These are phyloP conservation scores for Aspergillus luchuensis DNA, from an alignment of 2,329 filamentous ascomycete genomes.

Conservation along the genomic window DNA sequence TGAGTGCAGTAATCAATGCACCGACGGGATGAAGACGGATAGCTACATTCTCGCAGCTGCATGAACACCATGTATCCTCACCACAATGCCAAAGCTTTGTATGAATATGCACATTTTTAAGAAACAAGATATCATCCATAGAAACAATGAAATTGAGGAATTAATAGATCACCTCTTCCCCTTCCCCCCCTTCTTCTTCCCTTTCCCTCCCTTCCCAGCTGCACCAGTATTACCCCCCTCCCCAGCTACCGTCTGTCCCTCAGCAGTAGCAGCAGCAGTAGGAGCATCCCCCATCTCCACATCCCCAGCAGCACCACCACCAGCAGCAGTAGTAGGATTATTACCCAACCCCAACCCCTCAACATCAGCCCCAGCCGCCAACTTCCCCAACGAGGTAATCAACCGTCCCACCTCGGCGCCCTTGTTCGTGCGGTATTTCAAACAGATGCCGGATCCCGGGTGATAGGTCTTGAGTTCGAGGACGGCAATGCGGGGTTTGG, in stretches of 20 bases:
- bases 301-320: conserved; percentile 21
- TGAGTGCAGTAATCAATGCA: no score
- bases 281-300: conserved; percentile 38
- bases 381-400: conserved; percentile 71
- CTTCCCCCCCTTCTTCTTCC: conserved; percentile 69
- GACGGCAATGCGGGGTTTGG: conserved; percentile 57
- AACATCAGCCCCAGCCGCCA: conserved; percentile 70
- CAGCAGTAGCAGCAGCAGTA: conserved; percentile 16
- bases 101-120: not conserved
- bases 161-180: conserved; percentile 62
- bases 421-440: conserved; percentile 92
- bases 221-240: conserved; percentile 21
- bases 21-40: no score
- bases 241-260: conserved; percentile 29
- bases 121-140: no score
- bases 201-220: conserved; percentile 31
- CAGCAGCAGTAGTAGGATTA: conserved; percentile 28
- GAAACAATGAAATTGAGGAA: no score
- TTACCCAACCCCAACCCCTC: conserved; percentile 49
- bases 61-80: not conserved
- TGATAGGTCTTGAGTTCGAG: conserved; percentile 90
- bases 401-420: conserved; percentile 85
- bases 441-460: conserved; percentile 73
- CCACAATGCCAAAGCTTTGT: not conserved
- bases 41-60: not conserved